Percentiles rank a stretch among this genome's conserved stretches.
These are phyloP conservation scores for Coemansia javaensis DNA, from an alignment of 192 early-diverging fungal species.

Conservation along the genomic window DNA sequence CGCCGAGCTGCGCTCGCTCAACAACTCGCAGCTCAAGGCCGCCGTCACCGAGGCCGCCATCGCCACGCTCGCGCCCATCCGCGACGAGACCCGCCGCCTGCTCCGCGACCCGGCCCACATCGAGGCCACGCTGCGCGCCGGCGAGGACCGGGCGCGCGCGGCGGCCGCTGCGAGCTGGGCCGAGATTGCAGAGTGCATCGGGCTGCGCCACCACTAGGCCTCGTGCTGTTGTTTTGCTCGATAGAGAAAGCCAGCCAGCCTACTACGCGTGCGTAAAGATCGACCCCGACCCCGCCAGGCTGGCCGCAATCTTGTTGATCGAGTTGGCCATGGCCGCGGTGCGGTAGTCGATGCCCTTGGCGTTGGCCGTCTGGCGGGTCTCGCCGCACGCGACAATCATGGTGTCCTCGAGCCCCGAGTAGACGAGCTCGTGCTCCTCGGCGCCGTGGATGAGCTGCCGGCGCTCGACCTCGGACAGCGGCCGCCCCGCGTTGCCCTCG, in stretches of 20 bases:
- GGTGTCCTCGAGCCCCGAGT: constrained; percentile 83
- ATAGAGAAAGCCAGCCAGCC: too few species aligned
- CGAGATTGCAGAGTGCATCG: constrained; percentile 26
- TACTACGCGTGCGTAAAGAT: constrained; percentile 58
- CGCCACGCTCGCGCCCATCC: constrained; percentile 59
- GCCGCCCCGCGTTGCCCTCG: constrained; percentile 71
- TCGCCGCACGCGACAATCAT: constrained; percentile 76
- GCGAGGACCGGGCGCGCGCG: constrained; percentile 59
- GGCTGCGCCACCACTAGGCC: too few species aligned
- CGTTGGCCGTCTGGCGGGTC: constrained; percentile 64
- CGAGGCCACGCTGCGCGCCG: constrained; percentile 57
- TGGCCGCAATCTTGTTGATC: constrained; percentile 76
- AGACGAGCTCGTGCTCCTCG: constrained; percentile 78
- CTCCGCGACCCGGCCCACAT: constrained; percentile 59
- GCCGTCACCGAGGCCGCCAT: constrained; percentile 62
- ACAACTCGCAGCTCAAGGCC: constrained; percentile 70
- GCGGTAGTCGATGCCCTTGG: constrained; percentile 66
- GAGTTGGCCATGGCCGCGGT: constrained; percentile 75
- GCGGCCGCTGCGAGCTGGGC: constrained; percentile 57
- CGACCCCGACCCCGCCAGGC: constrained; percentile 69
- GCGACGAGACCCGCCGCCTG: constrained; percentile 57
- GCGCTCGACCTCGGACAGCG: constrained; percentile 66
- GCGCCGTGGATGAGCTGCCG: constrained; percentile 74
- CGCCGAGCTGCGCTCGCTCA: constrained; percentile 38
- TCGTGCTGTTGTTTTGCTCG: too few species aligned